Base-by-base conservation (phyloP, 2,329 filamentous ascomycete genomes). In the Colletotrichum camelliae region DNA sequence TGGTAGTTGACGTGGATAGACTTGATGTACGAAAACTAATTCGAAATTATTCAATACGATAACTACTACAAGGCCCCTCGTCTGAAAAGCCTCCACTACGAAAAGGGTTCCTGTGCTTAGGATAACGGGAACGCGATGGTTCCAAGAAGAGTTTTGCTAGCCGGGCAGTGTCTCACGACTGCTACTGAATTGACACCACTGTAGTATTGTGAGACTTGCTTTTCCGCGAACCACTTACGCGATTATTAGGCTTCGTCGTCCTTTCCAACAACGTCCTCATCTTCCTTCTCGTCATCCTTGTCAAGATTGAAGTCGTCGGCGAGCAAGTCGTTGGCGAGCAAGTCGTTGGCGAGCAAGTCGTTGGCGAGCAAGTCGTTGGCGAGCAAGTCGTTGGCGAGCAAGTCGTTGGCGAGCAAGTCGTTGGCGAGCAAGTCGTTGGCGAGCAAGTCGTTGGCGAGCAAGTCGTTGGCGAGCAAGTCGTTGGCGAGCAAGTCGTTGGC, bases 301-400 rank as follows among this genome's bases (percentile, higher is more conserved):
- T 48, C 39, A n/a, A 48, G 39, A 18, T 48, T 48, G 39, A n/a
- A 18, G 18, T 43, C 18, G 3, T n/a, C 18, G 33, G 10, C 13
- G 5, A 27, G 24, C 4, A 35, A 2, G 13, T 35, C 33, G 33
- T 35, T 6, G 33, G 4, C 5, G 33, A 27, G 24, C 24, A 12
- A 35, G 33, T 35, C 13, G 12, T 5, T 5, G 21, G 21, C 2
- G 21, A 21, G 21, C 21, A 21, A 21, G 21, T 21, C 21, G 21
- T 21, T 21, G 21, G 21, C 2, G 10, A 43, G 18, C 16, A 43
- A 10, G 39, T 48, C 43, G 9, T 37, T 15, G 15, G 3, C 2
- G 1, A 16, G 16, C 6, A 6, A 3, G 13, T 37, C 35, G 3
- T 37, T 6, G 6, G 2, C 2, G 4, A 37, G 16, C 1, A 37